Evolutionary conservation across 768 basidiomycete genomes (phyloP).

Genomic region (Sarcomyxa edulis): DNA sequence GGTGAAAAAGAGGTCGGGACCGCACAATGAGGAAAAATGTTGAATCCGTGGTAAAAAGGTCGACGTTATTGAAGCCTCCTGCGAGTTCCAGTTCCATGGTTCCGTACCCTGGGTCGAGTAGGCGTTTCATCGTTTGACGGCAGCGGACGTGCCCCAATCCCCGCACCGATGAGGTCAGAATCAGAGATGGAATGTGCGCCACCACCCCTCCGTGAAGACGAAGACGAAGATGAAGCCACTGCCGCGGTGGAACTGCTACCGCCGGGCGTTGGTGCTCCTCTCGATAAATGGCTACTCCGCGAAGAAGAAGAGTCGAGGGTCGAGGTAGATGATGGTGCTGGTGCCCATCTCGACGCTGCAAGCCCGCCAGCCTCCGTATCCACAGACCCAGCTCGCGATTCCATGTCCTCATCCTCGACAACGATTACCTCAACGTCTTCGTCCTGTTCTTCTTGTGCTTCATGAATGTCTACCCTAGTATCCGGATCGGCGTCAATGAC

Average conservation of each 20-base stretch:
- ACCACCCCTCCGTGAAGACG: slow-evolving; percentile 14
- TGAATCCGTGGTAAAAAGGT: no score
- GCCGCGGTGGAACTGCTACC: no score
- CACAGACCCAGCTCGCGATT: slow-evolving; percentile 11
- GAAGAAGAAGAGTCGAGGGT: slow-evolving; percentile 10
- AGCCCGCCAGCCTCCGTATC: slow-evolving; percentile 22
- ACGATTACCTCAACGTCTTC: no score
- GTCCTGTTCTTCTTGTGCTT: no score
- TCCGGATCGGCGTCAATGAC: slow-evolving; percentile 27
- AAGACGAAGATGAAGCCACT: no score
- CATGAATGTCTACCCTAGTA: no score
- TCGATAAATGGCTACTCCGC: slow-evolving; percentile 6
- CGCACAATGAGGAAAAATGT: no score
- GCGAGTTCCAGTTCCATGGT: slow-evolving; percentile 26
- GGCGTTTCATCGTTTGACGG: slow-evolving; percentile 45
- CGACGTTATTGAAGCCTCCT: no score
- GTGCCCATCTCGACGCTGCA: slow-evolving; percentile 23
- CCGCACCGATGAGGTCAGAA: no score
- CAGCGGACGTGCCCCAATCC: slow-evolving; percentile 21
- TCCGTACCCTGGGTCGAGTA: slow-evolving; percentile 53
- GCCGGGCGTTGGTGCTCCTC: slow-evolving; percentile 3
- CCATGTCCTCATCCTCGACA: slow-evolving; percentile 12
- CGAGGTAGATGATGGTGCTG: slow-evolving; percentile 15
- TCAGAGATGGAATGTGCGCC: no score
- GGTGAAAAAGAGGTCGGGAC: no score